These are phyloP conservation scores for Nakazawaea populi DNA, from an alignment of 805 yeast genomes.

Conservation along the genomic window DNA sequence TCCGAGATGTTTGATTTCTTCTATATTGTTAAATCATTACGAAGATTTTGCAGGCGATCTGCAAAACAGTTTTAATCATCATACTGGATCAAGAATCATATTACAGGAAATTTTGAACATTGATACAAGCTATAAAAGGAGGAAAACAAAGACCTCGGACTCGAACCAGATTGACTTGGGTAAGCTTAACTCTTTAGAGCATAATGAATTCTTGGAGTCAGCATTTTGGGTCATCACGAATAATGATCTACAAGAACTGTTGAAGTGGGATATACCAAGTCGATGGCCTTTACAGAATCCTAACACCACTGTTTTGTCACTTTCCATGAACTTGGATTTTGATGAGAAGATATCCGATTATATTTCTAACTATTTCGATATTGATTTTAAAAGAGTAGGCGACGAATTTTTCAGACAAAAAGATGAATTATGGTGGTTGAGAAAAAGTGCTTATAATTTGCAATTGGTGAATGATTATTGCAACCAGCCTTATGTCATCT, in stretches of 20 bases:
- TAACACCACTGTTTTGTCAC: constrained; percentile 8
- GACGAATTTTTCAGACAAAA: constrained; percentile 2
- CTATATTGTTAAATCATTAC: constrained; percentile 11
- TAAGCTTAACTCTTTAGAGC: constrained; percentile 4
- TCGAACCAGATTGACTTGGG: constrained; percentile 1
- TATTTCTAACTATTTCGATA: constrained; percentile 5
- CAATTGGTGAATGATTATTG: constrained; percentile 7
- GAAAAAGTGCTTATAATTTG: constrained; percentile 8
- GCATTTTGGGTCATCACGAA: constrained; percentile 10
- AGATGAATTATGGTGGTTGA: constrained; percentile 13
- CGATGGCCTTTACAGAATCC: constrained; percentile 12
- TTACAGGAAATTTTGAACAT: constrained; percentile 10
- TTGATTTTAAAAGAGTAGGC: constrained; percentile 6
- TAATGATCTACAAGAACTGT: constrained; percentile 8
- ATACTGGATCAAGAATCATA: constrained; percentile 12
- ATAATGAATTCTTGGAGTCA: constrained; percentile 7
- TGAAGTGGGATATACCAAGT: constrained; percentile 8
- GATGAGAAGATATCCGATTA: constrained; percentile 7
- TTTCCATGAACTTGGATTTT: neutral
- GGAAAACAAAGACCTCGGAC: neutral
- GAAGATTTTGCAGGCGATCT: constrained; percentile 10
- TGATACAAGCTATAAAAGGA: neutral
- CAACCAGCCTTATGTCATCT: constrained; percentile 8
- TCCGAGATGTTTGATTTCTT: constrained; percentile 8
- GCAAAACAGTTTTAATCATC: constrained; percentile 8